Conservation (phyloP, 2,329 filamentous ascomycete species). For the Thermoascus crustaceus region DNA sequence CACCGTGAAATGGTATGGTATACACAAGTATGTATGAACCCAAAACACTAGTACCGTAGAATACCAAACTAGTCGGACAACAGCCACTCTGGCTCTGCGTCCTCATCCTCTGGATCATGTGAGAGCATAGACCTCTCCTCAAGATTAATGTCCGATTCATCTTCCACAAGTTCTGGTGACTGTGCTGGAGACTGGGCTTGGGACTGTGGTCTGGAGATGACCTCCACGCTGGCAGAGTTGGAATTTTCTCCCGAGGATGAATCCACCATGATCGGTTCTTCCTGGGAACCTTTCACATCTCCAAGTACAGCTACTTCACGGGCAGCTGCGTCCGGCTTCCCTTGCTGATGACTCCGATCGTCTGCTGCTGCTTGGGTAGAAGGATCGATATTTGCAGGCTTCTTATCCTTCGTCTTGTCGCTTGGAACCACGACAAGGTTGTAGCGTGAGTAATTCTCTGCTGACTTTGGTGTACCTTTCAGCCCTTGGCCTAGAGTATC, state of each 20-base stretch:
- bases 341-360: too few relatives aligned
- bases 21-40: too few relatives aligned
- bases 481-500: too few relatives aligned
- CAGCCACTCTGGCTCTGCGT: constrained; percentile 58
- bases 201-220: constrained; percentile 15
- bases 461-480: constrained; percentile 1
- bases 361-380: background rate
- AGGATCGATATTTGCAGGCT: background rate
- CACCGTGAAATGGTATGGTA: too few relatives aligned
- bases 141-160: constrained; percentile 25
- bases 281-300: constrained; percentile 13
- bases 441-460: constrained; percentile 15
- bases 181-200: constrained; percentile 7
- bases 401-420: constrained; percentile 2
- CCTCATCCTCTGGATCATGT: constrained; percentile 57
- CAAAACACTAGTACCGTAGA: background rate
- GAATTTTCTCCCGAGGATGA: constrained; percentile 18
- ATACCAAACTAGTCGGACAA: constrained; percentile 24
- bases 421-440: constrained; percentile 24
- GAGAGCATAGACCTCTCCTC: constrained; percentile 48
- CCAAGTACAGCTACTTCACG: too few relatives aligned
- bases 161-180: constrained; percentile 10
- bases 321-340: too few relatives aligned
- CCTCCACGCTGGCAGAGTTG: constrained; percentile 18
- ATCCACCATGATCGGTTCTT: constrained; percentile 17